Conservation (phyloP, 805 yeast species). For the Brettanomyces nanus region DNA sequence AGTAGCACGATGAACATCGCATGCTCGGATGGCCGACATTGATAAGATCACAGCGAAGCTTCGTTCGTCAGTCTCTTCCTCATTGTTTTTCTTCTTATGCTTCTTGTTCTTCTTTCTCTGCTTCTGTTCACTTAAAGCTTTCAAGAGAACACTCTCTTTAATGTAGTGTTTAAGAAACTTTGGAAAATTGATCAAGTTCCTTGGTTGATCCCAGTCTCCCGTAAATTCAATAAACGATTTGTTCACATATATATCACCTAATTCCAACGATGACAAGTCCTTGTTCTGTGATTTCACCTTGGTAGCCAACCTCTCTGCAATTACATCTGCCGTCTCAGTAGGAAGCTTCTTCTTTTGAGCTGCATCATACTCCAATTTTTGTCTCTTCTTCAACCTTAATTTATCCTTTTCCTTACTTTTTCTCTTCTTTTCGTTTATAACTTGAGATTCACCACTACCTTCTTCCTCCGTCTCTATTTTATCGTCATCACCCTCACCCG, state of each 20-base stretch:
- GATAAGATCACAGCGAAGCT: constrained; percentile 44
- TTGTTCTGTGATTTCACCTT: constrained; percentile 52
- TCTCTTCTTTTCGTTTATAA: constrained; percentile 18
- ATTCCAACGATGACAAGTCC: constrained; percentile 67
- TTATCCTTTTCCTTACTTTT: constrained; percentile 29
- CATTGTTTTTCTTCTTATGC: constrained; percentile 23
- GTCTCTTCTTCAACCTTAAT: constrained; percentile 54
- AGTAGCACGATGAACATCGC: constrained; percentile 69
- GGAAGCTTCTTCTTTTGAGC: constrained; percentile 51
- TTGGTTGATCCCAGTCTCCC: constrained; percentile 42
- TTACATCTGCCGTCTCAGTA: constrained; percentile 43
- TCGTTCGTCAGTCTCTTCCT: constrained; percentile 1
- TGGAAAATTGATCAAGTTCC: constrained; percentile 49
- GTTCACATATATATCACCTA: constrained; percentile 52
- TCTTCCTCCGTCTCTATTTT: constrained; percentile 16
- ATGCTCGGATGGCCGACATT: constrained; percentile 78
- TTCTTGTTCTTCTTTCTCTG: constrained; percentile 18
- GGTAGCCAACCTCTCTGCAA: constrained; percentile 61
- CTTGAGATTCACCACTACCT: constrained; percentile 3
- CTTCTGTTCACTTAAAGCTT: constrained; percentile 16
- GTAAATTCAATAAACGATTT: constrained; percentile 55
- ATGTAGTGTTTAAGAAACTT: constrained; percentile 47
- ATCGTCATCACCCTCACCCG: constrained; percentile 8
- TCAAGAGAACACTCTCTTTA: constrained; percentile 29
- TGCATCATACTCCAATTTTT: constrained; percentile 58